These are phyloP conservation scores for Cicer yamashitae DNA, from an alignment of 306 rosid genomes.

Conservation along the genomic window DNA sequence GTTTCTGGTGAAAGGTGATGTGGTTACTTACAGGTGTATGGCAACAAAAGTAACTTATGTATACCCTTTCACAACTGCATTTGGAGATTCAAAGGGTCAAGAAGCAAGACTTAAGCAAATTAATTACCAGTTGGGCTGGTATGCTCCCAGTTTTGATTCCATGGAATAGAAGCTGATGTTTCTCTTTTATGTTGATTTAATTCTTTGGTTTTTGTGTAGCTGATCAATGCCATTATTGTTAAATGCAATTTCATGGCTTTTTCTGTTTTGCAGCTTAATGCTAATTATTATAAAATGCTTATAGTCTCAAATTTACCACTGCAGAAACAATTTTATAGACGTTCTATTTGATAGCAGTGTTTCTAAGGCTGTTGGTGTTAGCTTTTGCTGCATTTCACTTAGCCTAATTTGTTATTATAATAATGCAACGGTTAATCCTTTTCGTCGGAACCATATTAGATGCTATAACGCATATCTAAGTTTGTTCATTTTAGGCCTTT, in stretches of 20 bases:
- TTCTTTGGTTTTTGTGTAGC: slow-evolving; percentile 18
- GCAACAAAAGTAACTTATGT: slow-evolving; percentile 82
- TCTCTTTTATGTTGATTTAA: neutral
- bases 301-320: neutral
- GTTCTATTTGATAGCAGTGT: neutral
- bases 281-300: neutral
- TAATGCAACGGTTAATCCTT: too few species aligned
- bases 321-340: slow-evolving; percentile 1
- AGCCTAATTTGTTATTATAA: too few species aligned
- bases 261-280: slow-evolving; percentile 23
- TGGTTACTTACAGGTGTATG: slow-evolving; percentile 75
- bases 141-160: slow-evolving; percentile 89
- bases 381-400: slow-evolving; percentile 15
- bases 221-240: slow-evolving; percentile 6
- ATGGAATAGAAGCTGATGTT: slow-evolving; percentile 53
- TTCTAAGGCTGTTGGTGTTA: slow-evolving; percentile 3
- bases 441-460: too few species aligned
- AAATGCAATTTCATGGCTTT: slow-evolving; percentile 23
- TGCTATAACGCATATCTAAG: too few species aligned
- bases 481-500: too few species aligned
- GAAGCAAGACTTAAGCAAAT: slow-evolving; percentile 80
- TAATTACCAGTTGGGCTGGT: slow-evolving; percentile 77
- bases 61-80: slow-evolving; percentile 92
- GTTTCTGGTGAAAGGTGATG: slow-evolving; percentile 87
- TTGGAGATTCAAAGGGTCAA: slow-evolving; percentile 94